A percentile compares a stretch with the other conserved stretches of the same genome.
Conservation (phyloP, 306 rosid species). For the Quercus gilva region DNA sequence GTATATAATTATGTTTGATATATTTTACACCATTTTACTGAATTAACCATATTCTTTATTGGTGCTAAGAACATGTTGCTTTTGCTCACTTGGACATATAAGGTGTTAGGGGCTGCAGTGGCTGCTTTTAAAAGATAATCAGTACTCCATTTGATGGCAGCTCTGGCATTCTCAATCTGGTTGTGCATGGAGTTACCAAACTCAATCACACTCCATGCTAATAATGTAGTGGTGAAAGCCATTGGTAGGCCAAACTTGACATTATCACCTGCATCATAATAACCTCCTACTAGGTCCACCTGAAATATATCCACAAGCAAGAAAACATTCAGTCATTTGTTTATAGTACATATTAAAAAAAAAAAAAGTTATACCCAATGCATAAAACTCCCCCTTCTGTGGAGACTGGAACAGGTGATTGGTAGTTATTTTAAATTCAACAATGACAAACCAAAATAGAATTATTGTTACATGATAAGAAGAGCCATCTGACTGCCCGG, state of each 20-base stretch:
- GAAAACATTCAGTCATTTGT: background rate
- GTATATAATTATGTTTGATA: no score
- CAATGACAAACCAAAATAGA: background rate
- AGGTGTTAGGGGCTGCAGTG: conserved; percentile 59
- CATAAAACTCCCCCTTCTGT: no score
- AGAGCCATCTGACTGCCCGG: conserved; percentile 86
- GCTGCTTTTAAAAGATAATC: conserved; percentile 86
- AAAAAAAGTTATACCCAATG: no score
- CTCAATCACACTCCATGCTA: conserved; percentile 91
- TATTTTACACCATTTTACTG: no score
- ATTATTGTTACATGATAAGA: conserved; percentile 51
- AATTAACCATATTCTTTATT: background rate
- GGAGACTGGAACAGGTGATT: no score
- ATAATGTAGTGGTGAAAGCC: conserved; percentile 84
- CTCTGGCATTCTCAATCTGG: conserved; percentile 61
- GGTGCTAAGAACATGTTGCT: background rate
- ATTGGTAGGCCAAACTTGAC: conserved; percentile 88
- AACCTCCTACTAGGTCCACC: conserved; percentile 88
- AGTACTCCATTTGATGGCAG: conserved; percentile 69
- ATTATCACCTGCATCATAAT: conserved; percentile 96
- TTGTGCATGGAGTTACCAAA: conserved; percentile 68
- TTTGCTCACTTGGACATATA: conserved; percentile 78
- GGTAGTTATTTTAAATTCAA: background rate
- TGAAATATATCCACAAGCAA: conserved; percentile 26
- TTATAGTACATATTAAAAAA: no score